Evolutionary conservation across 2,329 filamentous ascomycete genomes (phyloP).

Genomic region (Cytospora piceae): DNA sequence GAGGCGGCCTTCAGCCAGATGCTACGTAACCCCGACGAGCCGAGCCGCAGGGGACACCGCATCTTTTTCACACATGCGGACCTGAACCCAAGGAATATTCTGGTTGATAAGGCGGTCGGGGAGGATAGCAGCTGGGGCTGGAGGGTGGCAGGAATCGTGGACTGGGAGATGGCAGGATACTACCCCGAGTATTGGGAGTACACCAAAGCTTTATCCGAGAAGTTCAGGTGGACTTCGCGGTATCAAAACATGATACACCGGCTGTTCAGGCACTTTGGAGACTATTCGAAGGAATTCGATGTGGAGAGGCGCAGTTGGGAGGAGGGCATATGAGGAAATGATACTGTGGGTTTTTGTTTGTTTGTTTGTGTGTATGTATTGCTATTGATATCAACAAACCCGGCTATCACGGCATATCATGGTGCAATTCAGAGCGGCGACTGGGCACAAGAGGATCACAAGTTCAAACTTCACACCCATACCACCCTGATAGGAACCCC

Average conservation of each 20-base stretch:
- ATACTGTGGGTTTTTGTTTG: no score
- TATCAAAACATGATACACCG: slow-evolving; percentile 29
- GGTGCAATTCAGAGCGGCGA: no score
- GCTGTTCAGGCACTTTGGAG: slow-evolving; percentile 34
- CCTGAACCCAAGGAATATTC: slow-evolving; percentile 41
- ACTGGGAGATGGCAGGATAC: slow-evolving; percentile 38
- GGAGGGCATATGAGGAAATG: slow-evolving; percentile 10
- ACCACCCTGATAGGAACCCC: no score
- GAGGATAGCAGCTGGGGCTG: slow-evolving; percentile 35
- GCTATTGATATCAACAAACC: no score
- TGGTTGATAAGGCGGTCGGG: slow-evolving; percentile 34
- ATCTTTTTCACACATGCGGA: slow-evolving; percentile 42
- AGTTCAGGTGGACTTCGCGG: slow-evolving; percentile 29
- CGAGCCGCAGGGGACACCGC: slow-evolving; percentile 36
- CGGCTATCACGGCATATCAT: no score
- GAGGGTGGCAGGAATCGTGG: slow-evolving; percentile 37
- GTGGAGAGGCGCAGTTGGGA: slow-evolving; percentile 33
- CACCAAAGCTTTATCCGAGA: slow-evolving; percentile 36
- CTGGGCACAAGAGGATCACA: no score
- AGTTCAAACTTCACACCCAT: no score
- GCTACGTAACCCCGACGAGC: slow-evolving; percentile 38
- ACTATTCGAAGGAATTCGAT: slow-evolving; percentile 33
- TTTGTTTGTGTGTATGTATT: no score
- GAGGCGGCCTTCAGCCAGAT: slow-evolving; percentile 40
- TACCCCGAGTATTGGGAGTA: slow-evolving; percentile 41